Percentiles rank a stretch among this genome's conserved stretches.
Evolutionary conservation across 495 filamentous ascomycete genomes (phyloP).

Genomic region (Penicillium salamii): DNA sequence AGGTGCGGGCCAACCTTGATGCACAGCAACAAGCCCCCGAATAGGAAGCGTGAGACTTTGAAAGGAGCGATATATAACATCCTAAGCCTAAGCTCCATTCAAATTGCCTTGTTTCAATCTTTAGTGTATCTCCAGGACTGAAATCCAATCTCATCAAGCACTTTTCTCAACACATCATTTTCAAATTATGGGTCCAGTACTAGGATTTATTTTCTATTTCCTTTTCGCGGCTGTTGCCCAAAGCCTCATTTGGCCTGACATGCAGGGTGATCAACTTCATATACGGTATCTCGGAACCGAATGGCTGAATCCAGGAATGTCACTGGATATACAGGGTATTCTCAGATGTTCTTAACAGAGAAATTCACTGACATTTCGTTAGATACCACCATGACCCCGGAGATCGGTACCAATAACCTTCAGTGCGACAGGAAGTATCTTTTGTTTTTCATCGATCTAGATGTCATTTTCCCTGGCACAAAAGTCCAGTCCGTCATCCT

Average conservation of each 20-base stretch:
- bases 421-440: constrained; percentile 18
- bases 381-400: constrained; percentile 16
- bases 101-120: too few relatives aligned
- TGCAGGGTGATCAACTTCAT: constrained; percentile 3
- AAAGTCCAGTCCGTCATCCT: constrained; percentile 25
- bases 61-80: neutral
- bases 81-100: too few relatives aligned
- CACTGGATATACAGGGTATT: constrained; percentile 10
- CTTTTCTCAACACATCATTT: neutral
- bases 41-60: neutral
- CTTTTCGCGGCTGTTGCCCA: neutral
- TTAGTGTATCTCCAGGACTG: too few relatives aligned
- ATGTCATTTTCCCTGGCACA: constrained; percentile 27
- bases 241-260: neutral
- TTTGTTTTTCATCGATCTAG: constrained; percentile 35
- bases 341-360: neutral
- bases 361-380: constrained; percentile 8
- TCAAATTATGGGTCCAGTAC: too few relatives aligned
- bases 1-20: constrained; percentile 1
- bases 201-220: too few relatives aligned
- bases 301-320: constrained; percentile 15
- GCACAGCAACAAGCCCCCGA: neutral
- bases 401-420: constrained; percentile 18
- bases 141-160: too few relatives aligned
- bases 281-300: constrained; percentile 10